These are phyloP conservation scores for Aspergillus ellipticus DNA, from an alignment of 495 filamentous ascomycete genomes.

Conservation along the genomic window DNA sequence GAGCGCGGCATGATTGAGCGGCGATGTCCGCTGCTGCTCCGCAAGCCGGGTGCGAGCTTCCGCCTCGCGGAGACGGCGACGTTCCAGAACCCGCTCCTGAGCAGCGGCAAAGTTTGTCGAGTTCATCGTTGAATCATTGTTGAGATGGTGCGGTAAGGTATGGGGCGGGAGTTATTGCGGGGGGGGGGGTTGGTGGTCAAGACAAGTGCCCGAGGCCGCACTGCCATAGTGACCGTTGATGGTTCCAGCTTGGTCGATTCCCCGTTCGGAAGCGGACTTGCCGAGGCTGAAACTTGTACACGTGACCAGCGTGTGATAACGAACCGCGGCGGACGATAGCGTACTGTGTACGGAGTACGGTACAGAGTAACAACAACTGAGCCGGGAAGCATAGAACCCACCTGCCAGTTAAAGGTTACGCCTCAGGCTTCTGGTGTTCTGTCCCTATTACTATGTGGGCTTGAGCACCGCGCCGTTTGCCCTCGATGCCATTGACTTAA, in stretches of 20 bases:
- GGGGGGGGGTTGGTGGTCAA: neutral
- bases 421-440: too few species aligned
- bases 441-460: too few species aligned
- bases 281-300: slow-evolving; percentile 30
- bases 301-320: slow-evolving; percentile 24
- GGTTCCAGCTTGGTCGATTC: slow-evolving; percentile 22
- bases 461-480: too few species aligned
- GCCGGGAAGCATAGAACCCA: too few species aligned
- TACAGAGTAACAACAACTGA: too few species aligned
- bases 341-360: too few species aligned
- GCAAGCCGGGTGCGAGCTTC: slow-evolving; percentile 53
- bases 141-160: neutral
- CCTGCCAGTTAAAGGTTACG: too few species aligned
- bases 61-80: slow-evolving; percentile 67
- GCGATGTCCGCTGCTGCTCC: slow-evolving; percentile 55
- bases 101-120: slow-evolving; percentile 78
- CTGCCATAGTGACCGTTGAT: neutral
- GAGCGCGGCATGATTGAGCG: slow-evolving; percentile 48
- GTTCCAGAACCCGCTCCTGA: slow-evolving; percentile 75
- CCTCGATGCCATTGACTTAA: too few species aligned
- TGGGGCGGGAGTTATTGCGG: neutral
- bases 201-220: neutral
- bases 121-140: slow-evolving; percentile 57
- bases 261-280: slow-evolving; percentile 25
- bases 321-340: neutral